These are phyloP conservation scores for Fusarium chuoi DNA, from an alignment of 2,329 filamentous ascomycete species.

Conservation along the genomic window DNA sequence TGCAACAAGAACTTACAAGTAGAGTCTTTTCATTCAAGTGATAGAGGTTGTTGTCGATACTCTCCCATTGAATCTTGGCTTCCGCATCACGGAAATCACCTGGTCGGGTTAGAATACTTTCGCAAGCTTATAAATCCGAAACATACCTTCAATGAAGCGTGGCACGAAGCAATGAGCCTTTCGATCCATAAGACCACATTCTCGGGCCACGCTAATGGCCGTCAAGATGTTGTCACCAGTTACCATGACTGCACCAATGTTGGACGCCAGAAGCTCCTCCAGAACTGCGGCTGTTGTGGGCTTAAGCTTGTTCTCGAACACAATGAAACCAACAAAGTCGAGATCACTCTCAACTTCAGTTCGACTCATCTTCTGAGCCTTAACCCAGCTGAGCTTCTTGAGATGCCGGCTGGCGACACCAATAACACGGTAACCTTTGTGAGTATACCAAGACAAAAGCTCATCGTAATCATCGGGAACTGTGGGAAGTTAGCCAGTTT, in stretches of 20 bases:
- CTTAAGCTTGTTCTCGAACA: constrained; percentile 99
- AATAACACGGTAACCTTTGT: constrained; percentile 95
- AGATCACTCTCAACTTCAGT: constrained; percentile 84
- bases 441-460: constrained; percentile 88
- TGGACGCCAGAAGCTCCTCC: constrained; percentile 81
- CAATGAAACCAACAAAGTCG: constrained; percentile 93
- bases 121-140: not conserved
- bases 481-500: constrained; percentile 45
- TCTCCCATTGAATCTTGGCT: constrained; percentile 86
- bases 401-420: constrained; percentile 92
- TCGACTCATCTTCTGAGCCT: constrained; percentile 92
- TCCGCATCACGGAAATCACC: constrained; percentile 79
- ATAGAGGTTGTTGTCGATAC: constrained; percentile 86
- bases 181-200: constrained; percentile 84
- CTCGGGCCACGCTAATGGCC: constrained; percentile 92
- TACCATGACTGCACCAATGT: constrained; percentile 93
- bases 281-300: constrained; percentile 84
- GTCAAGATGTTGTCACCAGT: constrained; percentile 98
- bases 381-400: constrained; percentile 89
- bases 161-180: constrained; percentile 93
- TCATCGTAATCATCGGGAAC: constrained; percentile 92
- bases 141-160: constrained; percentile 78
- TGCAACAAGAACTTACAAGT: constrained; percentile 57
- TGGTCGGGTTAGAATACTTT: constrained; percentile 44
- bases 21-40: constrained; percentile 83